phyloP scores from a whole-genome alignment of 371 early-diverging fungal species.

The Smittium mucronatum region DNA sequence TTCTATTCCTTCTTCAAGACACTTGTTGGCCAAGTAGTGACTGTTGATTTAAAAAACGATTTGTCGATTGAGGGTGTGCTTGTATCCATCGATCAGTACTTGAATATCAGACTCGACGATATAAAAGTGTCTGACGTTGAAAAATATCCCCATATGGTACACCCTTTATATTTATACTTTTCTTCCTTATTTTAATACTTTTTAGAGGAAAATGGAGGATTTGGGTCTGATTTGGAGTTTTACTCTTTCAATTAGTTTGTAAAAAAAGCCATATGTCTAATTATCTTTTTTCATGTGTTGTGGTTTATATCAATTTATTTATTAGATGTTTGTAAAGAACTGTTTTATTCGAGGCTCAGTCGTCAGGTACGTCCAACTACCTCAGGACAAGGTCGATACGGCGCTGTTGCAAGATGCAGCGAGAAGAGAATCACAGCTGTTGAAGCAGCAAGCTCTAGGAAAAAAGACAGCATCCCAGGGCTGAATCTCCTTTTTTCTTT shows the following conservation, averaged over 20 bases:
- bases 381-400: slow-evolving; percentile 77
- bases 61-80: slow-evolving; percentile 82
- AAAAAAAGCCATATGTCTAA: no score
- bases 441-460: slow-evolving; percentile 17
- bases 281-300: no score
- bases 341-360: slow-evolving; percentile 98
- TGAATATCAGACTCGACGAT: slow-evolving; percentile 93
- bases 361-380: slow-evolving; percentile 91
- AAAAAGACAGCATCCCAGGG: background rate
- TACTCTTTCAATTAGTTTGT: no score
- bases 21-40: slow-evolving; percentile 87
- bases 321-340: slow-evolving; percentile 57
- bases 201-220: no score
- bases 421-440: slow-evolving; percentile 56
- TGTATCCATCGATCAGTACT: slow-evolving; percentile 94
- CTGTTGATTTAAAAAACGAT: slow-evolving; percentile 98
- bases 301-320: no score
- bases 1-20: slow-evolving; percentile 99
- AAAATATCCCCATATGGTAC: slow-evolving; percentile 94
- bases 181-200: background rate
- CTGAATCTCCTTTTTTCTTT: background rate
- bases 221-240: no score
- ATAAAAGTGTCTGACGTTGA: slow-evolving; percentile 76
- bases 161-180: background rate
- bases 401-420: slow-evolving; percentile 93